phyloP scores from a whole-genome alignment of 176 grass and related monocot genomes.

The Avena eriantha region DNA sequence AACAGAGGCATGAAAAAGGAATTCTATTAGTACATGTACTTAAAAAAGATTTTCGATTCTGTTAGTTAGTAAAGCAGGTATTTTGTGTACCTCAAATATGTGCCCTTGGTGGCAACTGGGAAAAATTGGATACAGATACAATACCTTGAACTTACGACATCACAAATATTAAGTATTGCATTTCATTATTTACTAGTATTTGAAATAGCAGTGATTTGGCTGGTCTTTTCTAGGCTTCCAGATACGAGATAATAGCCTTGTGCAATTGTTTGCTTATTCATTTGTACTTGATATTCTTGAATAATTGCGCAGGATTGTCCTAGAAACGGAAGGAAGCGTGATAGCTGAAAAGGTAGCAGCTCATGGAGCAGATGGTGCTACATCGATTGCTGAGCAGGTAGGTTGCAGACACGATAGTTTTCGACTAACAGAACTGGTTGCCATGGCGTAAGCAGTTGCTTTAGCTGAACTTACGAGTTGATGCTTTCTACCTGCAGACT shows the following conservation, averaged over 20 bases:
- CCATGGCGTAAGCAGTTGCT: not conserved
- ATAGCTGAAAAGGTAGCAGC: constrained; percentile 80
- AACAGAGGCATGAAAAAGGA: not conserved
- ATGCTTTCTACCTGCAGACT: constrained; percentile 19
- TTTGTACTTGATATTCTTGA: constrained; percentile 17
- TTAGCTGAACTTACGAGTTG: not conserved
- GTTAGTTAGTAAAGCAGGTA: not conserved
- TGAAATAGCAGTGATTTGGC: not conserved
- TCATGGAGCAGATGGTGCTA: constrained; percentile 64
- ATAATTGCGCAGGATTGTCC: constrained; percentile 66
- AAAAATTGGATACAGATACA: not conserved
- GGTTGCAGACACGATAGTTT: constrained; percentile 18
- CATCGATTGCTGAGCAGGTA: constrained; percentile 93
- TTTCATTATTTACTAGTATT: not conserved
- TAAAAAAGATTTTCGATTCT: not conserved
- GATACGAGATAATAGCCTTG: not conserved
- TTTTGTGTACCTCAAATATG: not conserved
- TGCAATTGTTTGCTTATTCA: not conserved
- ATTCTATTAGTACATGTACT: not conserved
- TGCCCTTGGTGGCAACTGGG: not conserved
- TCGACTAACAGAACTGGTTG: not conserved
- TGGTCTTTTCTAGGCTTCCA: not conserved
- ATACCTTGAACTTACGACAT: not conserved
- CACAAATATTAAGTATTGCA: not conserved
- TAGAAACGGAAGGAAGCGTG: constrained; percentile 85